Conservation (phyloP, 345 rosid species). For the Lepidium africanum region DNA sequence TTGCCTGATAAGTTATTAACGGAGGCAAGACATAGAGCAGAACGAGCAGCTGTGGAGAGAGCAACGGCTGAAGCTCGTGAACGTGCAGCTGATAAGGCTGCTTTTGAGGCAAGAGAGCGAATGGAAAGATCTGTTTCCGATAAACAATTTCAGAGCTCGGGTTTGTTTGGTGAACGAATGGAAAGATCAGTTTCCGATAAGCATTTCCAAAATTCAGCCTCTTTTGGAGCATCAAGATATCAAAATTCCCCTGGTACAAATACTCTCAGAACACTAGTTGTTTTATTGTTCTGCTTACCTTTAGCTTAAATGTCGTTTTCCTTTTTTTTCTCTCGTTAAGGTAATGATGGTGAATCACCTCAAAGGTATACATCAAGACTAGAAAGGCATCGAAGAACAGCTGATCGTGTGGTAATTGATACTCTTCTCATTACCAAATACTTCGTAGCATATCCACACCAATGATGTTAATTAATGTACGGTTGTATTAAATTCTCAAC, state of each 20-base stretch:
- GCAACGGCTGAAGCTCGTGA: conserved; percentile 91
- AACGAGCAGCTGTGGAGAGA: conserved; percentile 90
- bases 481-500: conserved; percentile 4
- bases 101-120: conserved; percentile 61
- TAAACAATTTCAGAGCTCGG: conserved; percentile 45
- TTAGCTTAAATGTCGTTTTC: neutral
- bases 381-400: conserved; percentile 84
- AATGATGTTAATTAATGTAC: neutral
- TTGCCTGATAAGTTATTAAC: conserved; percentile 39
- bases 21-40: conserved; percentile 71
- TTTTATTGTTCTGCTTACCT: neutral
- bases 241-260: conserved; percentile 47
- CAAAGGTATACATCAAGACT: conserved; percentile 91
- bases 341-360: conserved; percentile 79
- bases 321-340: conserved; percentile 25
- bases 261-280: neutral
- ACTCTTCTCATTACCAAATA: neutral
- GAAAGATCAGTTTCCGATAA: conserved; percentile 44
- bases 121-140: conserved; percentile 60
- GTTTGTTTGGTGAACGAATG: conserved; percentile 22
- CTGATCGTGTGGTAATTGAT: conserved; percentile 79
- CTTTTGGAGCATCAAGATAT: conserved; percentile 45
- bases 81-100: conserved; percentile 77
- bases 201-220: conserved; percentile 39
- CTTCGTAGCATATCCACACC: neutral